Base-by-base conservation (phyloP, 352 stramenopile species). In the Globisporangium echinulatum region DNA sequence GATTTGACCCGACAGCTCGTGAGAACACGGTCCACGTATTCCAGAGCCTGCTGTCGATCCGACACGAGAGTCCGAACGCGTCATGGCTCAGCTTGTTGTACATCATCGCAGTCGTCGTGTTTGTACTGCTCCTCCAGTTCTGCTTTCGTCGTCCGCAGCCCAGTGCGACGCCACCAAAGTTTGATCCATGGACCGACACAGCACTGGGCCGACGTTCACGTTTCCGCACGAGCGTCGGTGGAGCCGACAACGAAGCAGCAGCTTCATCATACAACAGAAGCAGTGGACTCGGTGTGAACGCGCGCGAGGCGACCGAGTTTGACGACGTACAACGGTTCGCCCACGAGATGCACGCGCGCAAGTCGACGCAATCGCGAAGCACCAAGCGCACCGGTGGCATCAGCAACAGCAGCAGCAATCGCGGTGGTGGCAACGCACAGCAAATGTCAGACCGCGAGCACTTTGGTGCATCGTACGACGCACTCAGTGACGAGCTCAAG, bases 401-500 rank as follows among this genome's bases (percentile, higher is more conserved):
- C 25, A 44, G 40, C 40, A 13, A 72, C 58, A 61, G 61, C 71
- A 38, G 37, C 7, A 7, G 4, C 14, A 39, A 39, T 8, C 44
- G 46, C 0, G 42, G 25, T 17, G 38, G 40, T 3, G 10, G 33
- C 3, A 4, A 14, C 7, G 44, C 48, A 36, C 9, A 44, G 40
- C 40, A 44, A 3, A 13, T 55, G 7, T 44, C 39, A 1, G 52
- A 70, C 17, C 63, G 65, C 17, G 64, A 72, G 37, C 53, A 58
- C 8, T 59, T 51, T 13, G 36, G 49, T 6, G 13, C 58, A 5
- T 55, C 51, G 17, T 80, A 77, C 50, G 66, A 75, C 11, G 69
- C 62, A 5, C 49, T 82, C 2, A 75, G 64, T 4, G 71, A 80
- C 49, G 70, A 70, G 3, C 49, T 75, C 4, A 66, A 66, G 25